Conservation (phyloP, 2,329 filamentous ascomycete genomes). For the Botryotinia narcissicola region DNA sequence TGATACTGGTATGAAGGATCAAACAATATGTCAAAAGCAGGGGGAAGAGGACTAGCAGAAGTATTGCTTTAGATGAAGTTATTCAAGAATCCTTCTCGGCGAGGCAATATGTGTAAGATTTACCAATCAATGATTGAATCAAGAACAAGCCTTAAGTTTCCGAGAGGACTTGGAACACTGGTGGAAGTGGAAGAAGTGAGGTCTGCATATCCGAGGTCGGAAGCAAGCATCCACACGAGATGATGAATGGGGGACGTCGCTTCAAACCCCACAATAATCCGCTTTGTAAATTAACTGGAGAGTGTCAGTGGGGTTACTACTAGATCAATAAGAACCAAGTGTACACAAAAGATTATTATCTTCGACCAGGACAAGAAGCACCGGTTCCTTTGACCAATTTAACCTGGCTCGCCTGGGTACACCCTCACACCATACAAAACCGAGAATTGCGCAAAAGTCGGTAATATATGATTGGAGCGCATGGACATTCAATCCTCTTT, state of each 20-base stretch:
- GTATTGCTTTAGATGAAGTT: not conserved
- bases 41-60: not conserved
- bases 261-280: not conserved
- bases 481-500: conserved; percentile 15
- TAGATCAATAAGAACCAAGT: not conserved
- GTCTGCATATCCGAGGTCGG: conserved; percentile 4
- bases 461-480: conserved; percentile 22
- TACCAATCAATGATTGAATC: not conserved
- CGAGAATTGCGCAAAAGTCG: not conserved
- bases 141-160: not conserved
- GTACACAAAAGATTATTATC: not conserved
- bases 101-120: not conserved
- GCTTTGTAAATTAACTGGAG: not conserved
- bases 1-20: not conserved
- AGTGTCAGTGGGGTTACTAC: not conserved
- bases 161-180: not conserved
- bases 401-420: not conserved
- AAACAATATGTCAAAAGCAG: not conserved
- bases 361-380: not conserved
- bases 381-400: not conserved
- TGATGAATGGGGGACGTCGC: conserved; percentile 1
- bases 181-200: not conserved
- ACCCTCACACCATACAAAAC: not conserved
- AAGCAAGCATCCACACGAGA: conserved; percentile 1
- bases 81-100: not conserved